These are phyloP conservation scores for Ogataea dorogensis DNA, from an alignment of 805 yeast genomes.

Conservation along the genomic window DNA sequence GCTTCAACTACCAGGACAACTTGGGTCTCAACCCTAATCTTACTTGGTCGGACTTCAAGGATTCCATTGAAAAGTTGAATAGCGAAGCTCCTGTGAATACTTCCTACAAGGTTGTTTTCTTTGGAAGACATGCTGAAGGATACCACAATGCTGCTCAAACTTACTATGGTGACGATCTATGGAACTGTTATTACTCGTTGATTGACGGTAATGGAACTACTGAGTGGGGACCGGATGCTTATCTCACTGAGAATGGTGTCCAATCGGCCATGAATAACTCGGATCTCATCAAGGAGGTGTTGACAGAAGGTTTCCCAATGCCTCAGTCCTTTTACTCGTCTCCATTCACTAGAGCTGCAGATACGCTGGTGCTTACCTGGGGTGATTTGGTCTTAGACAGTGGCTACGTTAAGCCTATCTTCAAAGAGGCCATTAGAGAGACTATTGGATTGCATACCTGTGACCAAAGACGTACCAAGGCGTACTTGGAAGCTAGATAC, in stretches of 20 bases:
- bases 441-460: constrained; percentile 3
- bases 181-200: constrained; percentile 4
- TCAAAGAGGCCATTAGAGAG: constrained; percentile 3
- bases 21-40: neutral
- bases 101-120: constrained; percentile 1
- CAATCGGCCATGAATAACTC: constrained; percentile 1
- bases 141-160: constrained; percentile 3
- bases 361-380: constrained; percentile 2
- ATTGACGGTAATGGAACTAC: constrained; percentile 2
- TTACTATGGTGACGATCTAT: constrained; percentile 1
- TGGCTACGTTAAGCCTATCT: neutral
- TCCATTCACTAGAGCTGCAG: constrained; percentile 4
- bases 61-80: constrained; percentile 1
- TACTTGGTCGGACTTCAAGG: constrained; percentile 1
- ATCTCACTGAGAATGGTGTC: neutral
- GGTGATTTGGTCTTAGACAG: constrained; percentile 2
- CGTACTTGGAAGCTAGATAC: constrained; percentile 4
- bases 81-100: constrained; percentile 1
- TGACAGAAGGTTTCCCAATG: constrained; percentile 1
- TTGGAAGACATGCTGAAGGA: constrained; percentile 4
- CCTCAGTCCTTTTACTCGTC: constrained; percentile 4
- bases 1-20: neutral
- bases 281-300: constrained; percentile 1
- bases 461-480: constrained; percentile 1
- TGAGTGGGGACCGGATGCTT: constrained; percentile 4